Evolutionary conservation across 495 filamentous ascomycete genomes (phyloP), one percentile per base, ranked within the genome.

Genomic region (Penicillium canariense): DNA sequence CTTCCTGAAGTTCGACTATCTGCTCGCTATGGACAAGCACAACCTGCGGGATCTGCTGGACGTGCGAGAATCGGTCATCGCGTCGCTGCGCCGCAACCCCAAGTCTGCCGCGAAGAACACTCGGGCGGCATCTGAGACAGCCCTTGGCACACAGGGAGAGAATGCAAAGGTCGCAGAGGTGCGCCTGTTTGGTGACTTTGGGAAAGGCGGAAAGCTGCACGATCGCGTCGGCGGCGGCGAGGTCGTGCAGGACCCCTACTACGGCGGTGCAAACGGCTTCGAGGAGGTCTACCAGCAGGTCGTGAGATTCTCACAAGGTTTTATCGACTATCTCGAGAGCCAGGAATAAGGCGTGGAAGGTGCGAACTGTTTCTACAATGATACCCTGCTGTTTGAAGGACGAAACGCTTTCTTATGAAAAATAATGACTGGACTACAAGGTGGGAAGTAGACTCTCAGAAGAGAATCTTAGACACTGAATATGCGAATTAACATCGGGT

Each of bases 11-110:
- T 97, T 96, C 62, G 91, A 97, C 68, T 98, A 93, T 65, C 84
- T 98, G 50, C 79, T 98, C 47, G 92, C 90, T 35, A 98, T 98
- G 94, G 94, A 97, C 67, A 77, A 86, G 28, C 77, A 82, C n/a
- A 97, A 97, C 66, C 70, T 93, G 9, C 70, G 76, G 28, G 85
- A 96, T 61, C 69, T 97, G 55, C 59, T 84, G 55, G 75, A 83
- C 25, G 70, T 77, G 56, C 73, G 76, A 46, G 76, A 82, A 44
- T 78, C 80, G 48, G 71, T 84, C 17, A 72, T 68, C 56, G 69
- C 62, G 59, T 72, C 59, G 76, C 77, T 66, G 80, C 78, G 40
- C 40, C 70, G 63, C 43, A 62, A 61, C 52, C 59, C 56, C 50
- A 62, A 63, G 60, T 61, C 61, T 18, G 55, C 56, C 1, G 55